Evolutionary conservation across 1,284 basidiomycete species (phyloP), one percentile per base, ranked within the genome.

Genomic region (Cutaneotrichosporon arboriforme): DNA sequence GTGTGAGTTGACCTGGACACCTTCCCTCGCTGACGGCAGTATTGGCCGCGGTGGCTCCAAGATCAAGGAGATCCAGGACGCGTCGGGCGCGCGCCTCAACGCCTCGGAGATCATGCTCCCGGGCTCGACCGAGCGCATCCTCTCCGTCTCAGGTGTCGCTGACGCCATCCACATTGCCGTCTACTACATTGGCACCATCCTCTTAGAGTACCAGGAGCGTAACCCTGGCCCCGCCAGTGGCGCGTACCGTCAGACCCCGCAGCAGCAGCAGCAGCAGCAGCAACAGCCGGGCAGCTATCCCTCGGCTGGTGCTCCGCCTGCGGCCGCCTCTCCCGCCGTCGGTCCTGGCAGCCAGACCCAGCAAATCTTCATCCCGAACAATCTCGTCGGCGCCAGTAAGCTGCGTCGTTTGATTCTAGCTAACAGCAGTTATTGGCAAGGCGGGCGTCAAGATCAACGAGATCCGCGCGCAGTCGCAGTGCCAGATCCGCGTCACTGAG

Each of bases 51-150:
- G 87, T 60, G 96, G 96, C 22, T 86, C 86, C 50, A 98, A 98
- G 77, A 99, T 99, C 76, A 98, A 97, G 78, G 96, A 99, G 77
- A 99, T 99, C 66, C 96, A 99, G 74, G 96, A 99, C 69, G 94
- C 94, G 13, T 93, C 89, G 60, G 96, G 96, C 35, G 96, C 96
- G 8, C 80, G 92, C 57, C 78, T 99, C 58, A 97, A 97, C 68
- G 96, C 96, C 8, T 92, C 88, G 64, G 96, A 98, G 75, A 88
- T 91, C 40, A 96, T 98, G 92, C 82, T 99, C 23, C 94, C 96
- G 3, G 92, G 91, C 13, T 96, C 91, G n/a, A 98, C 96, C 13
- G 96, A 99, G 89, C 88, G 92, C 54, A 90, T 98, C 21, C 80
- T 99, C 53, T 96, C 90, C 61, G 93, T 98, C 44, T 92, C 93